A percentile compares a stretch with the other conserved stretches of the same genome.
Evolutionary conservation across 1,284 basidiomycete species (phyloP).

Genomic region (Earliella scabrosa): DNA sequence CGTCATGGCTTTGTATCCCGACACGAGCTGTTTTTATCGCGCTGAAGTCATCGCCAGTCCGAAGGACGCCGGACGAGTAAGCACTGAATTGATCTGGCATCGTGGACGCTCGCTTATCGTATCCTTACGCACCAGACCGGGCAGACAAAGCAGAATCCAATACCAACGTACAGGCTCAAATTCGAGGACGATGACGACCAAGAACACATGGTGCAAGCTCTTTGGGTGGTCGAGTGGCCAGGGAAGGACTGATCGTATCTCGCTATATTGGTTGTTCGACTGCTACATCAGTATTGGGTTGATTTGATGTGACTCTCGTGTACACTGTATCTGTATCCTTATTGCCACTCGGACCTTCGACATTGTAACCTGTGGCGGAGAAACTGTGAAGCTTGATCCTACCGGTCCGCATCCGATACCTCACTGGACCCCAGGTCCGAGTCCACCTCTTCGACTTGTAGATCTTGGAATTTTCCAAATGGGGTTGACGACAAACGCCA

Average conservation of each 20-base stretch:
- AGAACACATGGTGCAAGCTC: constrained; percentile 70
- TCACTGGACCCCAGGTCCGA: not conserved
- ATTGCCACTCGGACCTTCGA: not conserved
- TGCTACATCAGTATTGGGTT: not conserved
- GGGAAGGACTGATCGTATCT: constrained; percentile 29
- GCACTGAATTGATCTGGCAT: constrained; percentile 24
- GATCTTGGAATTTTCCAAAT: not conserved
- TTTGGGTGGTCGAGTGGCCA: constrained; percentile 81
- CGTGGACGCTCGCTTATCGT: not conserved
- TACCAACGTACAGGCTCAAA: constrained; percentile 70
- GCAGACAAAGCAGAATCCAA: constrained; percentile 32
- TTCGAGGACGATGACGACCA: constrained; percentile 86
- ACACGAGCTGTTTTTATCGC: constrained; percentile 86
- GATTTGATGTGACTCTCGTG: constrained; percentile 1
- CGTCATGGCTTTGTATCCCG: constrained; percentile 83
- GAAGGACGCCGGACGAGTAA: constrained; percentile 56
- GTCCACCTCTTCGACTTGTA: not conserved
- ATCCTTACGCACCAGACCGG: not conserved
- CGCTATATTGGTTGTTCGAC: not conserved
- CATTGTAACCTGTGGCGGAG: not conserved
- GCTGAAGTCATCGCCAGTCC: constrained; percentile 77
- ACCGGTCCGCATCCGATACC: not conserved
- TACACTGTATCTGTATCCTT: constrained; percentile 13
- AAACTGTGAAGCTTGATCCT: not conserved
- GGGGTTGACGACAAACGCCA: not conserved